Conservation (phyloP, 2,329 filamentous ascomycete species). For the Pseudogymnoascus sp. region DNA sequence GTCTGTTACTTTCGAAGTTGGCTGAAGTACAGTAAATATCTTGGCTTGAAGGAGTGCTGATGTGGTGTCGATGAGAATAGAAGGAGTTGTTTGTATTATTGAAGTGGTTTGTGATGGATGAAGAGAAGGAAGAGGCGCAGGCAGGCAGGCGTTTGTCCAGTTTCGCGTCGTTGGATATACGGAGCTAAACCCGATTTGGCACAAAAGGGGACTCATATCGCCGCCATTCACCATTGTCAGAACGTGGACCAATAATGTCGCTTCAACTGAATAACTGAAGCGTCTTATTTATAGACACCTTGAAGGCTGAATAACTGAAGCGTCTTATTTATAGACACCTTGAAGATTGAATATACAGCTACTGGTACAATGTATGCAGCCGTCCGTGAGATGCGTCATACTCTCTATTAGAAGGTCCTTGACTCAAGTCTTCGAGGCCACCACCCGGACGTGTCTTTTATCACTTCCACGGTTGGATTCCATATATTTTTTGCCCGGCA, state of each 20-base stretch:
- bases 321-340: neutral
- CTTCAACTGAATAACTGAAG: neutral
- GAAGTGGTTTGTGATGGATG: slow-evolving; percentile 11
- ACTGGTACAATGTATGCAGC: slow-evolving; percentile 4
- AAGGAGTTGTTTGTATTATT: slow-evolving; percentile 7
- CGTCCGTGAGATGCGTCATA: neutral
- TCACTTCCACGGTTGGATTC: neutral
- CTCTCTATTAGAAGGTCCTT: neutral
- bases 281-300: neutral
- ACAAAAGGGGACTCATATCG: slow-evolving; percentile 2
- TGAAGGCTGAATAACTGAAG: neutral
- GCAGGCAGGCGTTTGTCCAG: neutral
- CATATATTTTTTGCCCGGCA: neutral
- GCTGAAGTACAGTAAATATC: slow-evolving; percentile 7
- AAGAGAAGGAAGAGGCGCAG: slow-evolving; percentile 11
- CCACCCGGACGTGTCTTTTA: neutral
- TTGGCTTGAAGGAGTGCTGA: slow-evolving; percentile 4
- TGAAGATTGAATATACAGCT: slow-evolving; percentile 7
- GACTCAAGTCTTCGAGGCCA: neutral
- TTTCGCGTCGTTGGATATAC: slow-evolving; percentile 6
- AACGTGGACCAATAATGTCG: neutral
- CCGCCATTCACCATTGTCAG: neutral
- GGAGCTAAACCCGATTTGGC: neutral
- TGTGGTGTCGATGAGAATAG: slow-evolving; percentile 7
- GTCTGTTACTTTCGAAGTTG: slow-evolving; percentile 15